Evolutionary conservation across 441 rosid genomes (phyloP).

Genomic region (Euphorbia celastroides): DNA sequence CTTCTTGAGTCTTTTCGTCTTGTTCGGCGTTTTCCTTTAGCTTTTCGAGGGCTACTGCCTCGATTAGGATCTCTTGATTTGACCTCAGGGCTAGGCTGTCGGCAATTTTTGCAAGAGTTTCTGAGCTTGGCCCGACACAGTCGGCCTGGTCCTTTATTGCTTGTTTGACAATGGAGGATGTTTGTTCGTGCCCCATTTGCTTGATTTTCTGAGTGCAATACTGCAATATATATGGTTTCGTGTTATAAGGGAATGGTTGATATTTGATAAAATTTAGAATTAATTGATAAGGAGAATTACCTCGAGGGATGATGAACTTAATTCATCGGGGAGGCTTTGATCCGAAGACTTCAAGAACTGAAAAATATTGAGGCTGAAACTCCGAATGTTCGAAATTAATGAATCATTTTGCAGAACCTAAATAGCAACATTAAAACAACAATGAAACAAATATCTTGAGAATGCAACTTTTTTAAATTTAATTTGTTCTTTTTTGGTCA

Average conservation of each 20-base stretch:
- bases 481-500: neutral
- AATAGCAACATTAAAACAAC: conserved; percentile 19
- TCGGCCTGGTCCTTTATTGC: conserved; percentile 51
- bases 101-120: conserved; percentile 55
- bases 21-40: conserved; percentile 79
- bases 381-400: conserved; percentile 48
- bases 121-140: conserved; percentile 49
- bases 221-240: no score
- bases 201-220: conserved; percentile 55
- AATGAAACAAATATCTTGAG: conserved; percentile 7
- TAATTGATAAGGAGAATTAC: conserved; percentile 29
- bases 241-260: no score
- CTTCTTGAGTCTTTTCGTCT: conserved; percentile 52
- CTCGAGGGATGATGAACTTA: conserved; percentile 69
- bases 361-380: conserved; percentile 49
- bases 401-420: conserved; percentile 75
- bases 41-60: conserved; percentile 78
- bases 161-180: conserved; percentile 42
- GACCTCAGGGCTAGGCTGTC: conserved; percentile 66
- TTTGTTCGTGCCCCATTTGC: conserved; percentile 49
- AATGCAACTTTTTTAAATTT: neutral
- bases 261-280: neutral
- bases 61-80: conserved; percentile 85
- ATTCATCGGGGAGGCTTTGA: conserved; percentile 52
- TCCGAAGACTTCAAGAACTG: conserved; percentile 52